Evolutionary conservation across 495 filamentous ascomycete genomes (phyloP).

Genomic region (Aspergillus olivimuriae): DNA sequence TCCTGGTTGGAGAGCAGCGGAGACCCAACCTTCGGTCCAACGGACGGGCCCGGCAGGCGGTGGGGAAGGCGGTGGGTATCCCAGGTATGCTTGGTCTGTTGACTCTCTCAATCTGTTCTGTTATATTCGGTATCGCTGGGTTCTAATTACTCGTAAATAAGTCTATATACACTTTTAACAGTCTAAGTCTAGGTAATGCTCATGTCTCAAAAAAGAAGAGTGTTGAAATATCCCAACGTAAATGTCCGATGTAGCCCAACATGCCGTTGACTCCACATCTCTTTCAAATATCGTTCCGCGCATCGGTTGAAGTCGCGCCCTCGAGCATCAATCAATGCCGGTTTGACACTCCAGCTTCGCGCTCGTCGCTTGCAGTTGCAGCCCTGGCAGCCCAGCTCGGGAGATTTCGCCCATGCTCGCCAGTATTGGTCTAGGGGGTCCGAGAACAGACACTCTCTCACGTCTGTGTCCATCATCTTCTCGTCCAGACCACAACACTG

Average conservation of each 20-base stretch:
- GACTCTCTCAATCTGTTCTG: too few species aligned
- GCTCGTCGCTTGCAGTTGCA: constrained; percentile 23
- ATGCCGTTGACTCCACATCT: constrained; percentile 24
- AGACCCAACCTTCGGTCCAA: too few species aligned
- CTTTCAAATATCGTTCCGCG: constrained; percentile 21
- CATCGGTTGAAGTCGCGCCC: constrained; percentile 18
- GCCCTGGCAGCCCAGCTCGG: constrained; percentile 16
- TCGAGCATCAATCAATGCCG: constrained; percentile 21
- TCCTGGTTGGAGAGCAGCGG: too few species aligned
- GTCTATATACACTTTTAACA: not conserved
- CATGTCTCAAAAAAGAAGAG: constrained; percentile 9
- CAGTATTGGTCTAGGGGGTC: constrained; percentile 26
- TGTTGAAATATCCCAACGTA: constrained; percentile 15
- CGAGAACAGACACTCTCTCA: constrained; percentile 18
- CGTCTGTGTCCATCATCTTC: constrained; percentile 9
- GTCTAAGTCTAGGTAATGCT: not conserved
- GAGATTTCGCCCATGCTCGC: constrained; percentile 21
- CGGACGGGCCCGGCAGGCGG: constrained; percentile 6
- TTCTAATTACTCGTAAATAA: too few species aligned
- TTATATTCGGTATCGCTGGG: too few species aligned
- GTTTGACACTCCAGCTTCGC: constrained; percentile 25
- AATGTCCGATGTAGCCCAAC: constrained; percentile 16
- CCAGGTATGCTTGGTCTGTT: too few species aligned
- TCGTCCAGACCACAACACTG: constrained; percentile 23
- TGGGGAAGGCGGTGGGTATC: constrained; percentile 9